A percentile compares a stretch with the other conserved stretches of the same genome.
Conservation (phyloP, 805 yeast genomes). For the Suhomyces xylopsoci region DNA sequence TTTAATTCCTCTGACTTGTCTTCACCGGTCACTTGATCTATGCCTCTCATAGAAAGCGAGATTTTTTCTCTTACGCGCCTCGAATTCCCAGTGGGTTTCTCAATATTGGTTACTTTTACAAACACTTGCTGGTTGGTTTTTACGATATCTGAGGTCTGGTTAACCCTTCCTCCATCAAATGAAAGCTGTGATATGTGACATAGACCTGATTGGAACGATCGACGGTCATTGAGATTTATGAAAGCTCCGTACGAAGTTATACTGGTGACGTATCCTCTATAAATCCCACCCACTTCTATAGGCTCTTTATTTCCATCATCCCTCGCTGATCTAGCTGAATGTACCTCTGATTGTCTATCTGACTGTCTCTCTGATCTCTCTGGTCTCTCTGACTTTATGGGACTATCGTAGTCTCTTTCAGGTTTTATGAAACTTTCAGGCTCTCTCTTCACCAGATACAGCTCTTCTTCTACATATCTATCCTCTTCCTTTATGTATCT, state of each 20-base stretch:
- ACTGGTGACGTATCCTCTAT: conserved; percentile 59
- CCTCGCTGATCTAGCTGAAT: neutral
- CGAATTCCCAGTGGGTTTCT: conserved; percentile 3
- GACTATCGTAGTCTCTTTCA: neutral
- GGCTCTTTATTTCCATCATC: neutral
- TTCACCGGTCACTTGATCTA: conserved; percentile 68
- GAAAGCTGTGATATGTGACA: conserved; percentile 76
- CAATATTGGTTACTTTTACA: conserved; percentile 49
- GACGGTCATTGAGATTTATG: conserved; percentile 42
- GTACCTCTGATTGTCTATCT: neutral
- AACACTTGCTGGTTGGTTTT: conserved; percentile 57
- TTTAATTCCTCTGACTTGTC: conserved; percentile 24
- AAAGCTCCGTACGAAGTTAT: conserved; percentile 78
- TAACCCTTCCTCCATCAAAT: conserved; percentile 43
- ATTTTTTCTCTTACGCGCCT: conserved; percentile 29
- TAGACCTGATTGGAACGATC: conserved; percentile 50
- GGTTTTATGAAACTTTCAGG: neutral
- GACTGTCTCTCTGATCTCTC: neutral
- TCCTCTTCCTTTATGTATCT: neutral
- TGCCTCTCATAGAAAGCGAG: conserved; percentile 63
- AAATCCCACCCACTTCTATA: conserved; percentile 46
- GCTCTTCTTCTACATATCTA: neutral
- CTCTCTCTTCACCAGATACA: neutral
- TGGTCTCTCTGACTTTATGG: neutral
- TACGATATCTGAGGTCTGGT: conserved; percentile 58